These are phyloP conservation scores for Collybia mongolica DNA, from an alignment of 768 basidiomycete species.

Conservation along the genomic window DNA sequence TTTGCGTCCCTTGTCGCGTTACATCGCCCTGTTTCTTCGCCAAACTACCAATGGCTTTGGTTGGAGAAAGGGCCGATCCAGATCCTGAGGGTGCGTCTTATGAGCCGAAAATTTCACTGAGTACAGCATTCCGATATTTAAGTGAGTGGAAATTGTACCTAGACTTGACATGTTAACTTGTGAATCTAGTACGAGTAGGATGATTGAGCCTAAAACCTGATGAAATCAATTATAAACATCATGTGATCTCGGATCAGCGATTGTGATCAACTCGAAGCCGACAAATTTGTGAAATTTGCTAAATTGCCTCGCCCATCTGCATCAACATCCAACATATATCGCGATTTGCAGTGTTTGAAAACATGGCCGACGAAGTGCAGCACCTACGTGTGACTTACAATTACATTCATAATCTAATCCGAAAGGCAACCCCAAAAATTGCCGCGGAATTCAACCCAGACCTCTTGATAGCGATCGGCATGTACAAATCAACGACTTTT, in stretches of 20 bases:
- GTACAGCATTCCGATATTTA: neutral
- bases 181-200: too few species aligned
- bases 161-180: constrained; percentile 23
- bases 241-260: constrained; percentile 5
- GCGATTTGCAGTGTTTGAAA: too few species aligned
- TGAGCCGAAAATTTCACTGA: constrained; percentile 7
- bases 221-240: too few species aligned
- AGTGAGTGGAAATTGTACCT: constrained; percentile 24
- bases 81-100: constrained; percentile 34
- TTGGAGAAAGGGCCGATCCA: constrained; percentile 24
- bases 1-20: constrained; percentile 72
- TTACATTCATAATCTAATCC: constrained; percentile 88
- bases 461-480: constrained; percentile 81
- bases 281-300: neutral
- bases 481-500: neutral
- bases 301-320: too few species aligned
- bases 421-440: constrained; percentile 62
- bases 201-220: too few species aligned
- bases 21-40: constrained; percentile 72
- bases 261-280: constrained; percentile 1
- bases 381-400: constrained; percentile 85
- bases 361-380: constrained; percentile 44
- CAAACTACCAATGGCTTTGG: constrained; percentile 75
- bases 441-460: constrained; percentile 82
- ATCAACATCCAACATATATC: neutral